A percentile compares a stretch with the other conserved stretches of the same genome.
Conservation (phyloP, 1,284 basidiomycete genomes). For the Apiotrichum veenhuisii region DNA sequence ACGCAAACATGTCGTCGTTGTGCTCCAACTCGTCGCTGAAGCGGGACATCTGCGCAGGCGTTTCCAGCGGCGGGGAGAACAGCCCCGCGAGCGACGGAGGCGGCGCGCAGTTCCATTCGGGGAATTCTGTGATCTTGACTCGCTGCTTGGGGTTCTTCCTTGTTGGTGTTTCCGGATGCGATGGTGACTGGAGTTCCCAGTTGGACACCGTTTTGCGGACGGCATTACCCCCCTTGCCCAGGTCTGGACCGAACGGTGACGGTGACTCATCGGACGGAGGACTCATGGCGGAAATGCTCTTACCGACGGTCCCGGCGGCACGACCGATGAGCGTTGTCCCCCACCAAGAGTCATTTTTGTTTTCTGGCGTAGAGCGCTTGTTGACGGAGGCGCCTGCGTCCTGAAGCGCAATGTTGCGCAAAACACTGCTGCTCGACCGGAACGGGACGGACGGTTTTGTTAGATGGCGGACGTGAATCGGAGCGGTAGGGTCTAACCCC, state of each 20-base stretch:
- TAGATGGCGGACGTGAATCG: slow-evolving; percentile 14
- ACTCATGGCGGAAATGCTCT: slow-evolving; percentile 13
- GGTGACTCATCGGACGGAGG: slow-evolving; percentile 13
- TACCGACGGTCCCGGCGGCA: slow-evolving; percentile 14
- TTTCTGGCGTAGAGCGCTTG: not conserved
- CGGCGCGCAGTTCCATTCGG: not conserved
- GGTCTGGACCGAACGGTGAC: slow-evolving; percentile 25
- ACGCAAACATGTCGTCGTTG: slow-evolving; percentile 31
- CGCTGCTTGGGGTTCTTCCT: not conserved
- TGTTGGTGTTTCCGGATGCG: slow-evolving; percentile 26
- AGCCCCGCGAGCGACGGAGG: slow-evolving; percentile 10
- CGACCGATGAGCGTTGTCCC: slow-evolving; percentile 2
- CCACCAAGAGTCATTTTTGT: slow-evolving; percentile 25
- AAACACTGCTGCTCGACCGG: slow-evolving; percentile 17
- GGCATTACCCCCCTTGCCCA: slow-evolving; percentile 31
- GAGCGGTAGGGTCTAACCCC: slow-evolving; percentile 20
- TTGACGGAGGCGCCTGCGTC: slow-evolving; percentile 10
- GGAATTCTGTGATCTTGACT: not conserved
- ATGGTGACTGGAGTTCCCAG: slow-evolving; percentile 35
- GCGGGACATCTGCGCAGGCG: not conserved
- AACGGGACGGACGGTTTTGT: slow-evolving; percentile 13
- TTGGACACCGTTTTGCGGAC: slow-evolving; percentile 38
- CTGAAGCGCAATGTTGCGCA: slow-evolving; percentile 20
- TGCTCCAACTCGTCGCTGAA: slow-evolving; percentile 32
- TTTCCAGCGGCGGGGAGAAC: slow-evolving; percentile 11